Evolutionary conservation across 371 early-diverging fungal species (phyloP), one percentile per base, ranked within the genome.

Genomic region (Apophysomyces sp.): DNA sequence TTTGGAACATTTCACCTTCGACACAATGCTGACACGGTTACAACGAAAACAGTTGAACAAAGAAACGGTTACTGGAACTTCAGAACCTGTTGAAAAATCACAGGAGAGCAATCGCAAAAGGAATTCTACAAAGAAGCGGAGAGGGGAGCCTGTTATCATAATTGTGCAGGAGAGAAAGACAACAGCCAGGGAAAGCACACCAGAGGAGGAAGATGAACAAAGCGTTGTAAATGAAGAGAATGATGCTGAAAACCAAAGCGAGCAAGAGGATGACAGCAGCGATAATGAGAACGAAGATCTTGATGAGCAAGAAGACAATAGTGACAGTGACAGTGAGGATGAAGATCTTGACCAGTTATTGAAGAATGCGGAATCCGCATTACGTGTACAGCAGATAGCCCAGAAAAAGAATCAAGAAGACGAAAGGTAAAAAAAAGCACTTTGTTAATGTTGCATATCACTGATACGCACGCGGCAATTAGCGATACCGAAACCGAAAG

Each of bases 281-380:
- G 58, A 60, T 15, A 55, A 60, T 11, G 60, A 61, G n/a, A 12
- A 27, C 11, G 27, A 28, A 26, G 36, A 31, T 7, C 4, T 12
- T n/a, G 56, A 31, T 21, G 31, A 11, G 4, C 44, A 59, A 27
- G 29, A 57, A 8, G 36, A 31, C 3, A 5, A 51, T 12, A 32
- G 39, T 39, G 60, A 57, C 15, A 49, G 26, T n/a, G 62, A 58
- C 0, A 58, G 58, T 1, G 62, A 68, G 32, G 75, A 78, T 4
- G 81, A 80, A 8, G 80, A 85, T 66, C 61, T 85, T 16, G 80
- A 81, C 28, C 60, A 62, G 6, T 60, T 85, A 11, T 65, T 85
- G 28, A 51, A 70, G n/a, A 82, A 81, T 56, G 86, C 86, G 5
- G 72, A 77, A 60, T 60, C 61, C n/a, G 80, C 79, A 4, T 58